These are phyloP conservation scores for Pyrrhoderma lamaoense DNA, from an alignment of 1,284 basidiomycete genomes.

Conservation along the genomic window DNA sequence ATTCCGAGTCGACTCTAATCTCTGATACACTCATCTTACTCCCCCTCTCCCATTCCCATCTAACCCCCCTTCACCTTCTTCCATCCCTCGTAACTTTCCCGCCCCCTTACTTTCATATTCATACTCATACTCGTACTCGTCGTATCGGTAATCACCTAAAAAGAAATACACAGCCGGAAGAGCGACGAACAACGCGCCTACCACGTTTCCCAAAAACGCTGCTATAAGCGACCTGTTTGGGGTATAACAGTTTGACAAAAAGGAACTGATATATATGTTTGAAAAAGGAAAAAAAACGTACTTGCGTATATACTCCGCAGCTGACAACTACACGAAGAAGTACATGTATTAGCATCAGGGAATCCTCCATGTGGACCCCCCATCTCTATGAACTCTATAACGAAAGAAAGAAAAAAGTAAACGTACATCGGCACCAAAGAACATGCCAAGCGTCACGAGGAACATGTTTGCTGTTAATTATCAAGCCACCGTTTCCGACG, in stretches of 20 bases:
- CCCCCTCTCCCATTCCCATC: slow-evolving; percentile 12
- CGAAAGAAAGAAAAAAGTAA: slow-evolving; percentile 13
- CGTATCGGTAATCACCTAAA: slow-evolving; percentile 48
- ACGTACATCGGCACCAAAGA: slow-evolving; percentile 59
- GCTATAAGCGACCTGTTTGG: slow-evolving; percentile 50
- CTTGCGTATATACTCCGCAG: slow-evolving; percentile 62
- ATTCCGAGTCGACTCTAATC: slow-evolving; percentile 5
- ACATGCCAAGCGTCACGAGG: slow-evolving; percentile 63
- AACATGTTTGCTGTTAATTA: slow-evolving; percentile 73
- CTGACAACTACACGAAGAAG: slow-evolving; percentile 37
- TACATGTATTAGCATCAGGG: background rate
- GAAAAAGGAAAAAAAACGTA: slow-evolving; percentile 26
- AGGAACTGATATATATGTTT: no score
- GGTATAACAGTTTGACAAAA: background rate
- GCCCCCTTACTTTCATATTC: slow-evolving; percentile 15
- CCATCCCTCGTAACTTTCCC: slow-evolving; percentile 11
- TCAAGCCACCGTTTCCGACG: no score
- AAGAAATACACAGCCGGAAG: slow-evolving; percentile 57
- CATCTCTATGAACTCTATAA: no score
- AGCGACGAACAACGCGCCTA: slow-evolving; percentile 59
- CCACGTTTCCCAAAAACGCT: slow-evolving; percentile 59
- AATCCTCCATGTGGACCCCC: no score
- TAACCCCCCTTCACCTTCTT: slow-evolving; percentile 19
- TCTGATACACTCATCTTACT: background rate
- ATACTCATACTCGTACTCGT: no score